Percentiles rank a stretch among this genome's conserved stretches.
phyloP scores from a whole-genome alignment of 805 yeast species.

The Kluyveromyces wickerhamii region DNA sequence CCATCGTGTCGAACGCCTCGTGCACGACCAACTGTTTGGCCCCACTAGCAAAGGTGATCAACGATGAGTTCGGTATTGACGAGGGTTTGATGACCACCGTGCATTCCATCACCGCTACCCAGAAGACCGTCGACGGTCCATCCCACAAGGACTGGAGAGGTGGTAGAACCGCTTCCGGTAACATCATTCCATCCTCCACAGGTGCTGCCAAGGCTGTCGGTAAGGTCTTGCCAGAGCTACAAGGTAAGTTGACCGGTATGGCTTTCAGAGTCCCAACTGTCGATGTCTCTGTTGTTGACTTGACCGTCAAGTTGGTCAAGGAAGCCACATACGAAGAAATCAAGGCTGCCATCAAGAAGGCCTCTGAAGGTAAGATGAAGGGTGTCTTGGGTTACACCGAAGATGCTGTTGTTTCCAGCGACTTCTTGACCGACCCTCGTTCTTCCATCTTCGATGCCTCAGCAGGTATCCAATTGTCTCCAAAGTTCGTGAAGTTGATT shows the following conservation, averaged over 20 bases:
- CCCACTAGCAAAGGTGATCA: conserved; percentile 61
- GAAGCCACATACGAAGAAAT: conserved; percentile 57
- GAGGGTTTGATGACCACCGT: conserved; percentile 74
- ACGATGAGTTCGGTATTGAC: conserved; percentile 59
- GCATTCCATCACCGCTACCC: conserved; percentile 65
- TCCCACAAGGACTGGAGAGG: conserved; percentile 78
- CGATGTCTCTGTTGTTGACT: conserved; percentile 66
- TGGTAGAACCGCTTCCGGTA: conserved; percentile 70
- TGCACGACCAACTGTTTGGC: conserved; percentile 73
- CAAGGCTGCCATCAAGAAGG: conserved; percentile 49
- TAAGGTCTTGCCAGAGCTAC: conserved; percentile 62
- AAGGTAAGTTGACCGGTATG: conserved; percentile 69
- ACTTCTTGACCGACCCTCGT: conserved; percentile 54
- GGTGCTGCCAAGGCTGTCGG: conserved; percentile 77
- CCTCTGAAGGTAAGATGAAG: conserved; percentile 51
- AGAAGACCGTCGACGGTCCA: conserved; percentile 70
- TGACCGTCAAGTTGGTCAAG: conserved; percentile 54
- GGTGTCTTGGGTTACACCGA: conserved; percentile 65
- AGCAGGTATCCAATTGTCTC: conserved; percentile 65
- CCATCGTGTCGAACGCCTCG: conserved; percentile 61
- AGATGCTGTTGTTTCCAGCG: conserved; percentile 63
- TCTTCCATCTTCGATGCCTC: conserved; percentile 62
- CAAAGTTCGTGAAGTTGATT: conserved; percentile 61
- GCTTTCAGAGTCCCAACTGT: conserved; percentile 68
- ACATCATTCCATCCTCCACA: conserved; percentile 68